phyloP scores from a whole-genome alignment of 2,329 filamentous ascomycete species.

The Paecilomyces sp. region DNA sequence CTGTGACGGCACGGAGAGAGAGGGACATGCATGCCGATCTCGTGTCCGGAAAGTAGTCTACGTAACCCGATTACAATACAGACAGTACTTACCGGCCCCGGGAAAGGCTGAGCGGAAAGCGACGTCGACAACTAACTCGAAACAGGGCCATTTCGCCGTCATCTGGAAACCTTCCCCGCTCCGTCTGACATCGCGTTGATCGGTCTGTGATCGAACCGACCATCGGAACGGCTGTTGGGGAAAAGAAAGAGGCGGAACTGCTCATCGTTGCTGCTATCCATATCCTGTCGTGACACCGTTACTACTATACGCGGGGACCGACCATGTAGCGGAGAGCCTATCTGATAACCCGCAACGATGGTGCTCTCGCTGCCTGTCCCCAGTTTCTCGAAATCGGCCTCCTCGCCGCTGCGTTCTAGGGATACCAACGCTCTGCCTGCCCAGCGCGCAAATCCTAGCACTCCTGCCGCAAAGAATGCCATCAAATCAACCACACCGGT shows the following conservation, averaged over 20 bases:
- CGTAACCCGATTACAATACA: not conserved
- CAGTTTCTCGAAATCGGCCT: conserved; percentile 25
- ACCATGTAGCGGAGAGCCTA: not conserved
- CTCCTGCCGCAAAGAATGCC: not conserved
- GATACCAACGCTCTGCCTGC: conserved; percentile 8
- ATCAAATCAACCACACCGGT: not conserved
- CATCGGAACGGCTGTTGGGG: not conserved
- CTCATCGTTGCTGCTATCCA: not conserved
- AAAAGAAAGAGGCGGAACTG: not conserved
- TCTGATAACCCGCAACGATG: conserved; percentile 17
- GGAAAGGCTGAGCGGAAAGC: not conserved
- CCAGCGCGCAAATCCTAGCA: not conserved
- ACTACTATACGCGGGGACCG: not conserved
- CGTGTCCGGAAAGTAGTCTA: not conserved
- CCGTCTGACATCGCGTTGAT: not conserved
- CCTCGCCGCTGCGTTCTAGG: conserved; percentile 17
- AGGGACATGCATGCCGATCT: not conserved
- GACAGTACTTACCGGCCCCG: not conserved
- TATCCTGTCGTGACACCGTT: not conserved
- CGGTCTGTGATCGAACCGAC: not conserved
- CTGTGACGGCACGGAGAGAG: not conserved
- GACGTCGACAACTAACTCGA: not conserved
- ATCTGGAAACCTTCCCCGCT: not conserved
- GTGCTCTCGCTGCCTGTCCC: conserved; percentile 31
- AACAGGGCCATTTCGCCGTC: not conserved